Conservation (phyloP, 2,329 filamentous ascomycete species). For the Alternaria dauci region DNA sequence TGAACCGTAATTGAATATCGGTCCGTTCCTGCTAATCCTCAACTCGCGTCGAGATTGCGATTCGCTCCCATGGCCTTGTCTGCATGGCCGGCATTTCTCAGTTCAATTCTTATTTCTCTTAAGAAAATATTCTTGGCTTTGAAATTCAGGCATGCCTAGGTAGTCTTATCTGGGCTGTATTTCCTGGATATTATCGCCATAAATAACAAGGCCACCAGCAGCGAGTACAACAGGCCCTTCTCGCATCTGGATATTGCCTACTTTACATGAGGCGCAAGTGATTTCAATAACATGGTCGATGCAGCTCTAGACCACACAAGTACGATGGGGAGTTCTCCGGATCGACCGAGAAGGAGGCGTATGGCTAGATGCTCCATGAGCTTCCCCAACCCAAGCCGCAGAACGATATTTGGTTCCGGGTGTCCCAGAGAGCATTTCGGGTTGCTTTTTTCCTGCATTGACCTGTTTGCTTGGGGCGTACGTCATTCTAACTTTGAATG, state of each 20-base stretch:
- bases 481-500: constrained; percentile 1
- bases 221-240: background rate
- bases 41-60: background rate
- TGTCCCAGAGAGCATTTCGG: background rate
- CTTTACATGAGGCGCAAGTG: background rate
- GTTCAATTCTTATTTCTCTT: background rate
- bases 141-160: background rate
- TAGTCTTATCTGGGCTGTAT: background rate
- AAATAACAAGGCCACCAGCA: background rate
- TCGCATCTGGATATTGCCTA: background rate
- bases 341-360: background rate
- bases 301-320: background rate
- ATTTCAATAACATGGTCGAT: constrained; percentile 1
- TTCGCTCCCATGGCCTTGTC: background rate
- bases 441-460: background rate
- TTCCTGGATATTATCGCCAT: background rate
- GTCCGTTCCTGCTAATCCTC: background rate
- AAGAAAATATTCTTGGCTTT: background rate
- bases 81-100: background rate
- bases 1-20: background rate
- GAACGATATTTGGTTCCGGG: constrained; percentile 2
- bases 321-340: background rate
- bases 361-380: background rate
- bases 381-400: background rate
- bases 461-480: background rate